Evolutionary conservation across 1,284 basidiomycete species (phyloP), one percentile per base, ranked within the genome.

Genomic region (Naganishia albida): DNA sequence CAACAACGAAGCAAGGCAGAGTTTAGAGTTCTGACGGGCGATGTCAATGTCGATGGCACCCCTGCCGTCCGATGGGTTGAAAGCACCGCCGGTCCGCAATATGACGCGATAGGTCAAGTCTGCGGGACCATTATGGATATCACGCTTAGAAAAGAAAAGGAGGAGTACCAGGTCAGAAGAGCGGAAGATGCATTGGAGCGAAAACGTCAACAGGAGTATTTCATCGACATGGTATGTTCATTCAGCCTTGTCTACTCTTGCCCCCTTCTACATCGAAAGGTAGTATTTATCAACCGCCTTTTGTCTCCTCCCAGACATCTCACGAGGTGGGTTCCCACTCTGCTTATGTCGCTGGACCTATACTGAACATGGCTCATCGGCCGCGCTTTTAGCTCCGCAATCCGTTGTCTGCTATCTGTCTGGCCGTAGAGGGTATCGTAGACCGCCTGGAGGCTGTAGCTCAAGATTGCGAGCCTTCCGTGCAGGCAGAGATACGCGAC

Each of bases 111-210:
- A 48, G 42, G 48, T 46, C 46, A 63, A 57, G n/a, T 49, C 34
- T 42, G 44, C 44, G 71, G 71, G 20, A 65, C 68, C 12, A 43
- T 72, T 2, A 66, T 69, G 15, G 72, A 73, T 56, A 70, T 73
- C 28, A 72, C 68, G 12, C 43, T 53, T 46, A 59, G 68, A 25
- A 70, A 69, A 54, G 42, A 63, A 26, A 59, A 68, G 16, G 70
- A 71, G 48, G 28, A 67, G 18, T 68, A 56, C 62, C 72, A 73
- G 65, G 38, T 60, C 23, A 64, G 66, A 46, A 40, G 72, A 48
- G 70, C 68, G 51, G 69, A 72, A 42, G 72, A 73, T 40, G 70
- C 71, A 23, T 62, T 71, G 40, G 67, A 70, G 34, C 56, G 69
- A 53, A 67, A 68, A 48, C 52, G 52, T 1, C 64, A 68, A 43